Evolutionary conservation across 2,329 filamentous ascomycete genomes (phyloP), one percentile per base, ranked within the genome.

Genomic region (Fusarium piperis): DNA sequence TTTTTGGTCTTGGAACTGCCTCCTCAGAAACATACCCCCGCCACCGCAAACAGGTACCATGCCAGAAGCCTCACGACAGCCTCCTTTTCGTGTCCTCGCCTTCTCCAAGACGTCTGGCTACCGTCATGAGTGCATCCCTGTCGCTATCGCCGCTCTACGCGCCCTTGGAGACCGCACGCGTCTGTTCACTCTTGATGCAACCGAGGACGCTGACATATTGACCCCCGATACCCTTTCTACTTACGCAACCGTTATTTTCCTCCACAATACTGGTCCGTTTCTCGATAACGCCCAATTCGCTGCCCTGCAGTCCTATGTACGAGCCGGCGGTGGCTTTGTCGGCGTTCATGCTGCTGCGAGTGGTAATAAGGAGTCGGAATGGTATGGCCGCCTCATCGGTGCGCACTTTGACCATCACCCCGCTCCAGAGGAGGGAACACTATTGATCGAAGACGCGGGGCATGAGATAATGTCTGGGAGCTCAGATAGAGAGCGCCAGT

Each of bases 31-130:
- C 30, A 68, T 65, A 26, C 18, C 6, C 26, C 16, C 6, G 12
- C 53, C 5, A 23, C 28, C 23, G 30, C 26, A 12, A 30, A 46
- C n/a, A n/a, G n/a, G n/a, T 46, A 2, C 2, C 8, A 2, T 26
- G 16, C 16, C 16, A 15, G 16, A n/a, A 23, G 16, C 13, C 5
- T 4, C 44, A 8, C 44, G 1, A 4, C 44, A 48, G 6, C 48
- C 52, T 1, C 44, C 39, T 7, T 63, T 72, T 6, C 60, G 39
- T 11, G 44, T 68, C 2, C 13, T 72, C 41, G 36, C 70, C 1
- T 20, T 72, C 1, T 73, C 70, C 15, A 72, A 73, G 15, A 65
- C 70, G 0, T 20, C 57, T 12, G 70, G 53, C 6, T 72, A 62
- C 10, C 70, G 70, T 12, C 70, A 72, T 5, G 63, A 62, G 1